phyloP scores from a whole-genome alignment of 2,329 filamentous ascomycete genomes.

The Rosellinia necatrix region DNA sequence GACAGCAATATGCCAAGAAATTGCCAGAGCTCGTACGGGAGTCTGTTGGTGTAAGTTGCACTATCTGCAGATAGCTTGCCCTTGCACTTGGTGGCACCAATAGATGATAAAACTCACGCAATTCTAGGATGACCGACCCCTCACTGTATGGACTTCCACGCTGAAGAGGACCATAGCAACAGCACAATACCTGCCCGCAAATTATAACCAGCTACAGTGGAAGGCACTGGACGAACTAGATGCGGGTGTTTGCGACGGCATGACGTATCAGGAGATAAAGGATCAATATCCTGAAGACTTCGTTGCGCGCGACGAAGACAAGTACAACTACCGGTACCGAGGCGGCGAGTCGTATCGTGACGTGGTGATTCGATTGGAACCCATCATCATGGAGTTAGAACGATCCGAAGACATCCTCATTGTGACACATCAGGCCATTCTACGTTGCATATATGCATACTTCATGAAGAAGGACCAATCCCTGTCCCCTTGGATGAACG shows the following conservation, averaged over 20 bases:
- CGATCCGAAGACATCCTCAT: slow-evolving; percentile 96
- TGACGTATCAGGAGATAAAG: slow-evolving; percentile 95
- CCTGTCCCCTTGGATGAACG: slow-evolving; percentile 96
- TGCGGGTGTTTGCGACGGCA: slow-evolving; percentile 91
- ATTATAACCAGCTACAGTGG: slow-evolving; percentile 96
- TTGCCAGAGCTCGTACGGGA: slow-evolving; percentile 83
- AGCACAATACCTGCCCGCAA: slow-evolving; percentile 75
- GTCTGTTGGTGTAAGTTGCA: slow-evolving; percentile 75
- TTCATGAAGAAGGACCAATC: slow-evolving; percentile 97
- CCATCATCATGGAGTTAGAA: slow-evolving; percentile 99
- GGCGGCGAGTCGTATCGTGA: slow-evolving; percentile 95
- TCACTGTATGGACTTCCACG: slow-evolving; percentile 67
- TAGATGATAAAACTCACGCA: slow-evolving; percentile 23
- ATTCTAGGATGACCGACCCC: slow-evolving; percentile 59
- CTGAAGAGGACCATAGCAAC: slow-evolving; percentile 88
- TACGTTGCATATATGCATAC: slow-evolving; percentile 97
- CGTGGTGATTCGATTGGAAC: slow-evolving; percentile 95
- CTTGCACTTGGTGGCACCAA: neutral
- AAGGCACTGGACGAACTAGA: slow-evolving; percentile 98
- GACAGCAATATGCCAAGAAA: slow-evolving; percentile 83
- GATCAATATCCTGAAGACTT: slow-evolving; percentile 93
- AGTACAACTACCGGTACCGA: slow-evolving; percentile 99
- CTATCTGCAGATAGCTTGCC: neutral
- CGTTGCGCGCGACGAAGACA: slow-evolving; percentile 92
- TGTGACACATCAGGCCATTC: slow-evolving; percentile 94